A percentile compares a stretch with the other conserved stretches of the same genome.
phyloP scores from a whole-genome alignment of 257 asterid genomes.

The Nicotiana tomentosiformis region DNA sequence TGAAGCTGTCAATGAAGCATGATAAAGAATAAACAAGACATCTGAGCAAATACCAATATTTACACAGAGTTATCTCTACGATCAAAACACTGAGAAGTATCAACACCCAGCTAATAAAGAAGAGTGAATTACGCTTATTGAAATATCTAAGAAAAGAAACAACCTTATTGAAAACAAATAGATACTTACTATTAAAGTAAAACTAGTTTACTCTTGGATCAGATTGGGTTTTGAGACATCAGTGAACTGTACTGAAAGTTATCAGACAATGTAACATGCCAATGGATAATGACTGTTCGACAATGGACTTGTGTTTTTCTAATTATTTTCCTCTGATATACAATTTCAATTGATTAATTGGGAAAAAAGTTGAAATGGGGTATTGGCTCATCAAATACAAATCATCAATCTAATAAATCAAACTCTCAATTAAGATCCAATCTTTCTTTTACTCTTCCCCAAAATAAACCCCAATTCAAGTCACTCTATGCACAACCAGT shows the following conservation, averaged over 20 bases:
- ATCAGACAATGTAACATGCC: neutral
- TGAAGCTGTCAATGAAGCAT: neutral
- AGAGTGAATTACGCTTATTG: neutral
- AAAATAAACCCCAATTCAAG: conserved; percentile 35
- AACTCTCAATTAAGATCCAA: conserved; percentile 1
- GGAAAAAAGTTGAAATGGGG: conserved; percentile 6
- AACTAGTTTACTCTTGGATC: neutral
- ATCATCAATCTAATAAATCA: conserved; percentile 10
- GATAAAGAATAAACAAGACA: neutral
- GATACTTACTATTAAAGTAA: neutral
- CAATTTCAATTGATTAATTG: neutral
- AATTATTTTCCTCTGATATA: neutral
- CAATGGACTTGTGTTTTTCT: neutral
- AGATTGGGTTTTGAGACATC: neutral
- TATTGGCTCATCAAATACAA: neutral
- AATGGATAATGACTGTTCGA: neutral
- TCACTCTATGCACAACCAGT: neutral
- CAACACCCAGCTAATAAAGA: neutral
- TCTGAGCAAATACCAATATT: neutral
- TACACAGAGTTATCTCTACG: neutral
- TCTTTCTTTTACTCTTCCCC: conserved; percentile 17
- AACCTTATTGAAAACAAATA: neutral
- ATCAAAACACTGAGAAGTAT: neutral
- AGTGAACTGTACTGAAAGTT: neutral
- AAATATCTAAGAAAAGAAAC: neutral